Evolutionary conservation across 73 alveolate species (phyloP), one percentile per base, ranked within the genome.

Genomic region (Paramecium sonneborni): DNA sequence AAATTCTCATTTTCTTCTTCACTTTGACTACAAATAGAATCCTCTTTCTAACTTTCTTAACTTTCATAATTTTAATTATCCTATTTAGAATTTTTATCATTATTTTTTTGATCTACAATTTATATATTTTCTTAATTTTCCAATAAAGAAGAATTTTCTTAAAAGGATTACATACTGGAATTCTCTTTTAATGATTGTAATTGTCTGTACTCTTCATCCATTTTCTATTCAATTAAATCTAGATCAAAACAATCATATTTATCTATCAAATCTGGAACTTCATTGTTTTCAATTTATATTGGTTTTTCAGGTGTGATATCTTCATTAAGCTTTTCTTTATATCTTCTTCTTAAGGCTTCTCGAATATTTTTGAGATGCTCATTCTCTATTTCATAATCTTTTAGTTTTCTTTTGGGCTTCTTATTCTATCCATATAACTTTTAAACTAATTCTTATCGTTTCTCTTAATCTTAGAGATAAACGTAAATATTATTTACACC

Each of bases 381-480:
- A 34, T 79, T 79, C 41, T 79, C 90, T 0, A 79, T 41, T 44
- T 79, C 62, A 41, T 41, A 79, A 79, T 79, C 90, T 44, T 79
- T 79, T 15, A 79, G 18, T 23, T 79, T 79, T 43, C 72, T 41
- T 24, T 79, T 41, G 39, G 30, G 46, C 11, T 79, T 46, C 39
- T 79, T 79, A 18, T 79, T 20, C 14, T 79, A 21, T 24, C 55
- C 69, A 38, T 79, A 79, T 21, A 79, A 44, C 55, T 12, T 11
- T 20, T 79, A 41, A 21, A 79, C 72, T 79, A 79, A 79, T 41
- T 79, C 90, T 79, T 79, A 23, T 79, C 90, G 15, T 79, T 79
- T 79, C 14, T 79, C 55, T 79, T 79, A 23, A 46, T 79, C 90
- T 79, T 79, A 21, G 5, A 79, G 72, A 79, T 79, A 79, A 15